These are phyloP conservation scores for Paecilomyces sp. DNA, from an alignment of 2,329 filamentous ascomycete species.

Conservation along the genomic window DNA sequence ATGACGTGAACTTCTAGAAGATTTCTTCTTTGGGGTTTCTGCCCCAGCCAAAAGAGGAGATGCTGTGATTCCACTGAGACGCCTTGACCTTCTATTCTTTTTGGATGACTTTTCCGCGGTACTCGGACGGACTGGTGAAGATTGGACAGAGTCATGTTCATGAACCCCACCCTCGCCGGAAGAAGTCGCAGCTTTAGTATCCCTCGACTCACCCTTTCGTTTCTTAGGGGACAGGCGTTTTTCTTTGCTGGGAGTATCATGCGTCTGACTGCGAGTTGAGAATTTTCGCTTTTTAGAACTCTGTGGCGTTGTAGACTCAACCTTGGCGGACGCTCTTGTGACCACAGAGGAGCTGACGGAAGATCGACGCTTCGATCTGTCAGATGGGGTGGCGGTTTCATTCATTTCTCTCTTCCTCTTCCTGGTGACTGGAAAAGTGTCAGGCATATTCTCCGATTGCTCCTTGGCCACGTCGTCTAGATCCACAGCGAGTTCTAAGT, in stretches of 20 bases:
- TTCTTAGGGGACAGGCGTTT: not conserved
- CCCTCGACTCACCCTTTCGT: not conserved
- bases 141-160: not conserved
- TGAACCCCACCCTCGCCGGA: not conserved
- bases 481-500: conserved; percentile 33
- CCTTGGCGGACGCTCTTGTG: not conserved
- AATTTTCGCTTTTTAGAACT: not conserved
- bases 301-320: not conserved
- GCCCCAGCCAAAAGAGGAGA: not conserved
- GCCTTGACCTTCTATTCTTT: conserved; percentile 6
- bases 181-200: not conserved
- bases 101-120: not conserved
- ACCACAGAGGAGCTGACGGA: conserved; percentile 13
- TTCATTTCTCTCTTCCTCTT: conserved; percentile 29
- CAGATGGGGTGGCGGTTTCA: conserved; percentile 6
- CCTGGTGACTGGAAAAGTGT: conserved; percentile 13
- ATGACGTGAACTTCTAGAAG: not conserved
- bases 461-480: conserved; percentile 9
- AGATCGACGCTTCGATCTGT: conserved; percentile 23
- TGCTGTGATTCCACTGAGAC: conserved; percentile 6
- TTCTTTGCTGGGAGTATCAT: not conserved
- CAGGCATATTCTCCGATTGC: conserved; percentile 1
- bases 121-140: not conserved
- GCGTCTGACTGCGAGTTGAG: not conserved
- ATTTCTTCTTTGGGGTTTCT: not conserved